phyloP scores from a whole-genome alignment of 495 filamentous ascomycete genomes.

The Lichina pygmaea region DNA sequence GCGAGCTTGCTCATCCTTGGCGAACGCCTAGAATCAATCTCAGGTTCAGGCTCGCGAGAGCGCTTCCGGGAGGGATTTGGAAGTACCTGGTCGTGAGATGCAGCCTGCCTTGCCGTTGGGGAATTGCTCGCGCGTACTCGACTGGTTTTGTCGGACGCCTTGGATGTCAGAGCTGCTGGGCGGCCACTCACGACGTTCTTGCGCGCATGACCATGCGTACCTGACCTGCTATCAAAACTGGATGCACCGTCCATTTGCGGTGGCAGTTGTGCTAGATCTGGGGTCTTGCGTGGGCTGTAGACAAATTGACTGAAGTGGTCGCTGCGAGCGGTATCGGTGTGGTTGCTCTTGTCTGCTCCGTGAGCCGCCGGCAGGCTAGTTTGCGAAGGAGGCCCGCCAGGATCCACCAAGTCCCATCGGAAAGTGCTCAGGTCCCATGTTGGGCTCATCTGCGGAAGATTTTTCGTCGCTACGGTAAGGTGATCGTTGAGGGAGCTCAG shows the following conservation, averaged over 20 bases:
- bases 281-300: too few species aligned
- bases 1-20: too few species aligned
- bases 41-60: background rate
- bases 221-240: too few species aligned
- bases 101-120: too few species aligned
- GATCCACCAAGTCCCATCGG: slow-evolving; percentile 42
- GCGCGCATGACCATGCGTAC: too few species aligned
- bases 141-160: too few species aligned
- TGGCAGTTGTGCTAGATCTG: too few species aligned
- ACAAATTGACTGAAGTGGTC: background rate
- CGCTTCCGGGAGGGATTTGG: background rate
- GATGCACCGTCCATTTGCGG: too few species aligned
- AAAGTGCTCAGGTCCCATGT: slow-evolving; percentile 31
- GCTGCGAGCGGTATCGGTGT: slow-evolving; percentile 8
- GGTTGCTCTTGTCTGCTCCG: slow-evolving; percentile 3
- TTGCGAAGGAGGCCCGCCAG: slow-evolving; percentile 8
- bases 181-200: too few species aligned
- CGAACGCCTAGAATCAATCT: background rate
- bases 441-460: slow-evolving; percentile 15
- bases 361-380: background rate
- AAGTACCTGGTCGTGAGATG: background rate
- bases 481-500: slow-evolving; percentile 31
- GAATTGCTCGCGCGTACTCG: too few species aligned
- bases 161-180: too few species aligned
- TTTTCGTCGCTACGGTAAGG: slow-evolving; percentile 19